A percentile compares a stretch with the other conserved stretches of the same genome.
These are phyloP conservation scores for Myotisia sp. DNA, from an alignment of 2,329 filamentous ascomycete species.

Conservation along the genomic window DNA sequence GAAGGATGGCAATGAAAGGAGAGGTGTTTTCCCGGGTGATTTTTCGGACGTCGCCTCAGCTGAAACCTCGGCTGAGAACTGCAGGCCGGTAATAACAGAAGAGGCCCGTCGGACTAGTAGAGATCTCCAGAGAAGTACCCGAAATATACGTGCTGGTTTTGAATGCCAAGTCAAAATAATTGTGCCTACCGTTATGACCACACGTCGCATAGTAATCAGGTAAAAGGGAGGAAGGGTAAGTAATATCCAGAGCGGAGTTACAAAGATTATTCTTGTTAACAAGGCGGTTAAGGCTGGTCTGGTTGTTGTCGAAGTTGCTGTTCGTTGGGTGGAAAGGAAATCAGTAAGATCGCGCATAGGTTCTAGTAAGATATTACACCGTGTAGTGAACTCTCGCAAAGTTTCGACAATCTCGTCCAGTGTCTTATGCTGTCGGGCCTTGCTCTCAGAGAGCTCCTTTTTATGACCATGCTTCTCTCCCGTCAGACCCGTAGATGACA, in stretches of 20 bases:
- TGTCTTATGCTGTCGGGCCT: constrained; percentile 75
- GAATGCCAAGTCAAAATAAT: constrained; percentile 85
- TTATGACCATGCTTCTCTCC: constrained; percentile 47
- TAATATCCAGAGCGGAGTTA: constrained; percentile 76
- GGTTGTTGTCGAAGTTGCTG: constrained; percentile 80
- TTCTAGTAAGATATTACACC: constrained; percentile 84
- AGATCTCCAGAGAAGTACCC: constrained; percentile 84
- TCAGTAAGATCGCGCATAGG: constrained; percentile 80
- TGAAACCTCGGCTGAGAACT: constrained; percentile 5
- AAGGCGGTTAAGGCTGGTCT: constrained; percentile 77
- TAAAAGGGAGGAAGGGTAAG: constrained; percentile 69
- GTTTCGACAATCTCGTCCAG: constrained; percentile 95
- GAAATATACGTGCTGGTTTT: constrained; percentile 65
- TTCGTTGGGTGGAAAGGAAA: constrained; percentile 80
- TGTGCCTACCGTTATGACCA: constrained; percentile 76
- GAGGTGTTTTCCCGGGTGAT: constrained; percentile 18
- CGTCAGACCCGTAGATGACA: constrained; percentile 72
- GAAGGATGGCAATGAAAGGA: constrained; percentile 19
- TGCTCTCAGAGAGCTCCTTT: constrained; percentile 43
- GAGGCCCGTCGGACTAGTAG: constrained; percentile 55
- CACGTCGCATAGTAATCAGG: constrained; percentile 72
- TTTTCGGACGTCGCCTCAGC: constrained; percentile 11
- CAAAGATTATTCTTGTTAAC: constrained; percentile 73
- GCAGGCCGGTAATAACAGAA: constrained; percentile 63
- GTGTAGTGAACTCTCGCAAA: constrained; percentile 72